phyloP scores from a whole-genome alignment of 1,284 basidiomycete genomes.

The Gymnopus androsaceus region DNA sequence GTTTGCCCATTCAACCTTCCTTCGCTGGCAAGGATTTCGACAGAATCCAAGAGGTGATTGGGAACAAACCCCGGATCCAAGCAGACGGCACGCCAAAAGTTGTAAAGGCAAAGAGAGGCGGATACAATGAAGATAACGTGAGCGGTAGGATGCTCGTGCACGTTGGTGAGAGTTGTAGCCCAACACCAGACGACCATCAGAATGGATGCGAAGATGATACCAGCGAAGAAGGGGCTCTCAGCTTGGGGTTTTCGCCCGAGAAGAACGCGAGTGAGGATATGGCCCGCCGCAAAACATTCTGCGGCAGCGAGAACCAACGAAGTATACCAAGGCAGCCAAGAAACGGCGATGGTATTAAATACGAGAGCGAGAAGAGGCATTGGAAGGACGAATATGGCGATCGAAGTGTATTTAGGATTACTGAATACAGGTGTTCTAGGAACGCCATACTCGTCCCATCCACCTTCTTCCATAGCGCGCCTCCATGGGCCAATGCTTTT shows the following conservation, averaged over 20 bases:
- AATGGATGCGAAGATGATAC: constrained; percentile 86
- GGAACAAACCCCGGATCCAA: constrained; percentile 68
- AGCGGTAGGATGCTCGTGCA: constrained; percentile 58
- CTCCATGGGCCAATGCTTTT: constrained; percentile 89
- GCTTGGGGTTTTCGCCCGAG: constrained; percentile 75
- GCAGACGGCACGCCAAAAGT: constrained; percentile 87
- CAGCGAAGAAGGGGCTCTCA: constrained; percentile 88
- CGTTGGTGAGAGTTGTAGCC: constrained; percentile 59
- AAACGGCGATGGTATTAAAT: constrained; percentile 72
- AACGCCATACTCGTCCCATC: constrained; percentile 74
- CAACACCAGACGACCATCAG: constrained; percentile 88
- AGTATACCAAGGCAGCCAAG: constrained; percentile 85
- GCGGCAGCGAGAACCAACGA: constrained; percentile 81
- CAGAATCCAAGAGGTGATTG: constrained; percentile 25
- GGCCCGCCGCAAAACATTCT: constrained; percentile 91
- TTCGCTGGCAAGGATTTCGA: constrained; percentile 87
- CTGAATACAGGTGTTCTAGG: constrained; percentile 36
- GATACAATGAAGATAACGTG: constrained; percentile 78
- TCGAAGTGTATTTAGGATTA: constrained; percentile 63
- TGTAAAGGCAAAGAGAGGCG: constrained; percentile 78
- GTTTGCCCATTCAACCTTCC: constrained; percentile 92
- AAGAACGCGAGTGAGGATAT: constrained; percentile 82
- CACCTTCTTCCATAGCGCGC: constrained; percentile 85
- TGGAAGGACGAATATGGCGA: constrained; percentile 82
- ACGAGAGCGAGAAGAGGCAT: constrained; percentile 79